Base-by-base conservation (phyloP, 176 grass and related monocot genomes). In the Thalia dealbata region DNA sequence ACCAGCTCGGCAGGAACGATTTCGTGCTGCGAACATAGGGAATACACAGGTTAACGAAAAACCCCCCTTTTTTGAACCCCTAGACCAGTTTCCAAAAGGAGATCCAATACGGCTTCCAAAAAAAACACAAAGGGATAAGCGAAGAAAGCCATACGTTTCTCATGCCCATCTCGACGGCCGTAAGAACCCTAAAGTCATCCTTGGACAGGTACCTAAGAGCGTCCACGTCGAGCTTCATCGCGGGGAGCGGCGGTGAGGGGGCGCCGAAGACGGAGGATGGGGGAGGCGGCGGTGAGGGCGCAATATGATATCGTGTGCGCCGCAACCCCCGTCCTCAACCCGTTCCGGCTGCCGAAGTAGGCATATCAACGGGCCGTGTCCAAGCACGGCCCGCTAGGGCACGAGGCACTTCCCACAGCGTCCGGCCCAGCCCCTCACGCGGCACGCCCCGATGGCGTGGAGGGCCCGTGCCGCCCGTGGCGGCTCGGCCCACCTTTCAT, bases 131-230 rank as follows among this genome's bases (percentile, higher is more conserved):
- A 48, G 18, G 69, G 41, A 0, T 50, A 64, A 70, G 30, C 52
- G n/a, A 19, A 71, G 11, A 67, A 27, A 52, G 19, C 0, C 78
- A 69, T 88, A 96, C 92, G 64, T 92, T 96, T 46, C 89, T 86
- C 93, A 96, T 96, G 80, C 93, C 93, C 89, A 96, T 86, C 87
- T 96, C 89, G 10, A 89, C 85, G 32, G 84, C 87, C 19, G 89
- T 92, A 60, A 96, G 93, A 73, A 97, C 87, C 21, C 89, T 79
- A 83, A 97, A 92, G 71, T 92, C 93, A 0, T 97, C 93, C 84
- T 88, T 97, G 11, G 79, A 59, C 48, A 97, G 90, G 80, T 92
- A 97, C 52, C 89, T 82, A 26, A 97, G 75, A 11, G 84, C 87
- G 87, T 97, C 81, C 16, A 92, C 87, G 65, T 97, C 85, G 16